These are phyloP conservation scores for Gremmenia infestans DNA, from an alignment of 2,329 filamentous ascomycete genomes.

Conservation along the genomic window DNA sequence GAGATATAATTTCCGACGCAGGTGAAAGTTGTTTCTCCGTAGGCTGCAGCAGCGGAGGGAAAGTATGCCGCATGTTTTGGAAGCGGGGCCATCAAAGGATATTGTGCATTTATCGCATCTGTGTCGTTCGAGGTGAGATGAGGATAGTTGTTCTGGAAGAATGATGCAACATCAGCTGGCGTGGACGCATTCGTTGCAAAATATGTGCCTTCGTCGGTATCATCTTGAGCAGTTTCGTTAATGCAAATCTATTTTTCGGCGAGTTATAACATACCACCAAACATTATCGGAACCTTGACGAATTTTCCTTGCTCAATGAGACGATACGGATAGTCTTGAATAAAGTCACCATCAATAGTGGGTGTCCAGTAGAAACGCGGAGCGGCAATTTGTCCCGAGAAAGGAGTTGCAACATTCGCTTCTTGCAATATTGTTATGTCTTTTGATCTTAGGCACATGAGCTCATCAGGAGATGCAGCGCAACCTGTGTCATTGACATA, in stretches of 20 bases:
- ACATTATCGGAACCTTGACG: conserved; percentile 37
- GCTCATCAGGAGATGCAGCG: conserved; percentile 18
- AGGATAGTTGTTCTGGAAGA: conserved; percentile 37
- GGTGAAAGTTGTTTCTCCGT: conserved; percentile 45
- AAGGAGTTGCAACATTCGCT: conserved; percentile 34
- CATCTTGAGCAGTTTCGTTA: conserved; percentile 25
- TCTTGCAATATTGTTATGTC: conserved; percentile 35
- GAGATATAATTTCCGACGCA: conserved; percentile 42
- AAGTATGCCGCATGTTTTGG: conserved; percentile 34
- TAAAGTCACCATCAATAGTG: conserved; percentile 38
- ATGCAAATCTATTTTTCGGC: neutral
- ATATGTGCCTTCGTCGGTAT: conserved; percentile 53
- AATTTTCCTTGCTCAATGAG: conserved; percentile 34
- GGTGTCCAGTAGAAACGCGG: conserved; percentile 40
- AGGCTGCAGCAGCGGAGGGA: conserved; percentile 36
- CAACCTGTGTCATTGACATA: conserved; percentile 34
- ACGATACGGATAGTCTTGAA: conserved; percentile 36
- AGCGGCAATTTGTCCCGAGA: conserved; percentile 31
- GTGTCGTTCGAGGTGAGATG: conserved; percentile 28
- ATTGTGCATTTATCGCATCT: conserved; percentile 29
- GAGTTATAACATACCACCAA: conserved; percentile 30
- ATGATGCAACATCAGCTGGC: conserved; percentile 30
- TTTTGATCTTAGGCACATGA: conserved; percentile 35
- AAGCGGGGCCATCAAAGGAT: conserved; percentile 27
- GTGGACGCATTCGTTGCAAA: conserved; percentile 41